Evolutionary conservation across 257 asterid species (phyloP), one percentile per base, ranked within the genome.

Genomic region (Lavandula angustifolia): DNA sequence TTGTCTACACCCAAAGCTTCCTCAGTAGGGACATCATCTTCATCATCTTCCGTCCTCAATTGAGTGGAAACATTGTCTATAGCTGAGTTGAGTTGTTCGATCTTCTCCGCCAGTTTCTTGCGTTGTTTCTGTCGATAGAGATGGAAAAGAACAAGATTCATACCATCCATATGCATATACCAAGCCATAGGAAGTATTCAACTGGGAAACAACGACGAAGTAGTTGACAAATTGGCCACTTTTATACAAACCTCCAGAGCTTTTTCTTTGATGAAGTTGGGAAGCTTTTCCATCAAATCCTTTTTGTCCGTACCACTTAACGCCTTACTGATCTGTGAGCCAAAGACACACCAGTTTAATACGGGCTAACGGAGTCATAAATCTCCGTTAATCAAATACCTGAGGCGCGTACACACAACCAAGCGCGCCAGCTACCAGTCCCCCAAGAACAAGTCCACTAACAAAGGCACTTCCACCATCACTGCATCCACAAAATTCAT

Each of bases 371-470:
- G 42, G 6, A 48, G 32, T 16, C 44, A 18, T 32, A 53, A 42
- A 54, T 49, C 58, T 17, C 27, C 27, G 27, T 22, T 22, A 22
- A 22, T 22, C 27, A 22, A 22, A 2, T 64, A 89, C 96, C 97
- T 89, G 95, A 50, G 95, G 94, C 66, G 97, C 95, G 57, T 80
- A 89, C 40, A 85, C 83, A 37, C 86, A 87, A 62, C 94, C 91
- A 69, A 89, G 87, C 13, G 95, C 72, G 35, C 95, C 97, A 13
- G 79, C 81, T 72, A 89, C 55, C 57, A 89, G 34, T 77, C 95
- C 97, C 54, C 97, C 97, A 40, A 87, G 79, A 75, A 87, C 74
- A 73, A 89, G 87, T 76, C 97, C 95, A 67, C 97, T 85, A 69
- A 85, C 48, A 70, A 89, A 89, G 69, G 79, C 43, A 66, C 70